Conservation (phyloP, 2,329 filamentous ascomycete species). For the Pseudofabraea citricarpa region DNA sequence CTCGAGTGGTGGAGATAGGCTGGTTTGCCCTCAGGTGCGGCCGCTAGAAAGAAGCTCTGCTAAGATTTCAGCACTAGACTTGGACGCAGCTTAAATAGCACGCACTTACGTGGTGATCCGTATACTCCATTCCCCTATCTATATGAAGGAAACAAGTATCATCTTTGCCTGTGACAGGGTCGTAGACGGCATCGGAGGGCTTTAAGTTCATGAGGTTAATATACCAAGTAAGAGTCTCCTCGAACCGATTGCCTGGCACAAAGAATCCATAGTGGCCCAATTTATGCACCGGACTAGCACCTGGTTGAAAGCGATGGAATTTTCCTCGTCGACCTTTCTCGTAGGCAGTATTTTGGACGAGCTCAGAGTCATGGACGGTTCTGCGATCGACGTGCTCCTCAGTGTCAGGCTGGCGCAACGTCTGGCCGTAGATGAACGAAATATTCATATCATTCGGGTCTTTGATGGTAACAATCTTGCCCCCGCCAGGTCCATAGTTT, state of each 20-base stretch:
- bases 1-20: conserved; percentile 62
- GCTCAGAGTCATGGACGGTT: no score
- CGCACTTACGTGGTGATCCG: not conserved
- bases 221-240: conserved; percentile 31
- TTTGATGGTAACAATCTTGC: conserved; percentile 44
- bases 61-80: conserved; percentile 39
- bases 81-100: conserved; percentile 46
- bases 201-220: conserved; percentile 36
- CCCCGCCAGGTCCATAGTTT: conserved; percentile 45
- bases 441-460: conserved; percentile 26
- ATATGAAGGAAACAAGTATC: no score
- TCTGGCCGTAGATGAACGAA: conserved; percentile 12
- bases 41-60: conserved; percentile 50
- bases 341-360: conserved; percentile 1
- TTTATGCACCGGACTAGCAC: conserved; percentile 28
- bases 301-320: conserved; percentile 6
- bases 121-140: no score
- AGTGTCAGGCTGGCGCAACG: no score
- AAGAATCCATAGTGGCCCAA: conserved; percentile 36
- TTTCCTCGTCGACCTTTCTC: not conserved
- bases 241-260: conserved; percentile 28
- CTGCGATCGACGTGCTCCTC: no score
- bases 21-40: conserved; percentile 19
- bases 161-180: not conserved
- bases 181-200: conserved; percentile 29